Conservation (phyloP, 495 filamentous ascomycete genomes). For the Xylaria intraflava region DNA sequence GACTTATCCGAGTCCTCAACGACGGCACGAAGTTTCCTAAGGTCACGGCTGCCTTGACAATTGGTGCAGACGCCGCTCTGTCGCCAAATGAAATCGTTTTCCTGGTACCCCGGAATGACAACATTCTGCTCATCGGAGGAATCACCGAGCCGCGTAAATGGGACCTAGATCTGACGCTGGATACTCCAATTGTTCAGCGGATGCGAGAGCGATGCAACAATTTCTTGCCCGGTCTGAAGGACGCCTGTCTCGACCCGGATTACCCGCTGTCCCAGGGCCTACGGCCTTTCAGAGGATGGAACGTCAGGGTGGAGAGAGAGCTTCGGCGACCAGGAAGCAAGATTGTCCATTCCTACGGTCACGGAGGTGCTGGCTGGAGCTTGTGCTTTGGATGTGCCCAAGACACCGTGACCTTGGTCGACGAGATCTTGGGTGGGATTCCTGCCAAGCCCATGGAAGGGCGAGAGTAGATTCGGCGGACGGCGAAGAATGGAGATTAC, state of each 20-base stretch:
- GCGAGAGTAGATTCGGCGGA: slow-evolving; percentile 13
- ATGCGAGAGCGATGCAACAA: slow-evolving; percentile 43
- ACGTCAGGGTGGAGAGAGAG: slow-evolving; percentile 43
- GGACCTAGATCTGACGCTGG: slow-evolving; percentile 35
- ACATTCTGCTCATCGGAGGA: slow-evolving; percentile 42
- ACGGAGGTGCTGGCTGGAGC: slow-evolving; percentile 44
- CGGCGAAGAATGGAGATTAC: slow-evolving; percentile 15
- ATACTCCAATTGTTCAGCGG: slow-evolving; percentile 33
- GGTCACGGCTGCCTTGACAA: slow-evolving; percentile 35
- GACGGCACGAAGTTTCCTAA: slow-evolving; percentile 44
- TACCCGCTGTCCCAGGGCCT: slow-evolving; percentile 43
- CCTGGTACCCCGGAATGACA: slow-evolving; percentile 45
- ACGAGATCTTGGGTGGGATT: slow-evolving; percentile 25
- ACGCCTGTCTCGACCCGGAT: slow-evolving; percentile 36
- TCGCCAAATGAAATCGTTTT: slow-evolving; percentile 41
- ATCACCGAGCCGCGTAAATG: slow-evolving; percentile 34
- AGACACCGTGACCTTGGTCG: slow-evolving; percentile 31
- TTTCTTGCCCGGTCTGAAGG: slow-evolving; percentile 38
- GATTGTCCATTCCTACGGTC: slow-evolving; percentile 46
- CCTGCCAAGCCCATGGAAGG: slow-evolving; percentile 24
- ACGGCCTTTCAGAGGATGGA: slow-evolving; percentile 34
- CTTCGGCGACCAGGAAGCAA: slow-evolving; percentile 24
- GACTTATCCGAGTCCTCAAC: slow-evolving; percentile 44
- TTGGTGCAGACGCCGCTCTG: slow-evolving; percentile 31
- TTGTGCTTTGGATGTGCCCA: slow-evolving; percentile 39